Evolutionary conservation across 2,329 filamentous ascomycete genomes (phyloP).

Genomic region (Arthrobotrys musiformis): DNA sequence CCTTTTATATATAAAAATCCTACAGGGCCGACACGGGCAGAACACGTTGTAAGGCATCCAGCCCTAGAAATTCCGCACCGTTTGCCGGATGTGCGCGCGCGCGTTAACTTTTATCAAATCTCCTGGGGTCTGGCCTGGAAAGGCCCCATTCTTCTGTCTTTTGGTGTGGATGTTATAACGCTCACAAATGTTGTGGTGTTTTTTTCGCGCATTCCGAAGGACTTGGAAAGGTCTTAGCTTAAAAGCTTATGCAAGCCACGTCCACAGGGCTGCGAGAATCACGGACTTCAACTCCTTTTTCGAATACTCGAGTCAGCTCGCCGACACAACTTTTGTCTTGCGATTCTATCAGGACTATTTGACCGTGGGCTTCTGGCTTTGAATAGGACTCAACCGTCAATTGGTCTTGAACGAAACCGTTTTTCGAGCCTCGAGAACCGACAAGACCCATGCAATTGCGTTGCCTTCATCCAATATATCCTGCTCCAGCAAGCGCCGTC

Average conservation of each 20-base stretch:
- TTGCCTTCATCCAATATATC: background rate
- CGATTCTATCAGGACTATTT: background rate
- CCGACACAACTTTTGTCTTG: background rate
- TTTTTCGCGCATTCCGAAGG: background rate
- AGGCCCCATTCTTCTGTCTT: background rate
- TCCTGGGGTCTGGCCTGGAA: background rate
- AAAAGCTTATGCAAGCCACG: conserved; percentile 7
- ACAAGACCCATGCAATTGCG: background rate
- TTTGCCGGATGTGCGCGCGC: background rate
- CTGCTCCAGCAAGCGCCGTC: conserved; percentile 10
- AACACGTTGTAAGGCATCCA: background rate
- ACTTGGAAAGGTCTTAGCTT: background rate
- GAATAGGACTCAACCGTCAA: too few relatives aligned
- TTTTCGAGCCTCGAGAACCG: background rate
- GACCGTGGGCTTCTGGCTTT: too few relatives aligned
- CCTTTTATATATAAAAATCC: background rate
- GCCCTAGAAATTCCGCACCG: background rate
- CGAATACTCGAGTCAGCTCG: background rate
- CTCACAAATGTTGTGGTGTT: too few relatives aligned
- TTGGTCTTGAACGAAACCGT: too few relatives aligned
- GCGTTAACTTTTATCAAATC: background rate
- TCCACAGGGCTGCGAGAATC: background rate
- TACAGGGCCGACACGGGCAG: too few relatives aligned
- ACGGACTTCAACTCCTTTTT: background rate
- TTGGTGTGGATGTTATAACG: too few relatives aligned